Percentiles rank a stretch among this genome's conserved stretches.
Conservation (phyloP, 2,329 filamentous ascomycete species). For the Monosporascus ibericus region DNA sequence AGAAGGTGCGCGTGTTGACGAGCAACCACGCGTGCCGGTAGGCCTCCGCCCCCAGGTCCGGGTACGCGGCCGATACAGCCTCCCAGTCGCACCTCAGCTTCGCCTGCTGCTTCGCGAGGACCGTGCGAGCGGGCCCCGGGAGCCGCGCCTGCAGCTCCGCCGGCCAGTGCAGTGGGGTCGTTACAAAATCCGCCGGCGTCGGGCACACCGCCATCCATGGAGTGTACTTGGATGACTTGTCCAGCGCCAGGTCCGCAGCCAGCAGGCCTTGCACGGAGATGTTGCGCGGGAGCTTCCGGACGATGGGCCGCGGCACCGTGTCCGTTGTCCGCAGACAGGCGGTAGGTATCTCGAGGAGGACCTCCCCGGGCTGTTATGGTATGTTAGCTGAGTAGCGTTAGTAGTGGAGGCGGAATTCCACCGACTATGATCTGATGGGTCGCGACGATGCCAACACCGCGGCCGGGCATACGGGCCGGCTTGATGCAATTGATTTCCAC, state of each 20-base stretch:
- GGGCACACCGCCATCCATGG: conserved; percentile 67
- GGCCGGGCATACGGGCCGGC: conserved; percentile 60
- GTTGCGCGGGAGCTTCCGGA: conserved; percentile 42
- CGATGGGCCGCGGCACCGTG: conserved; percentile 49
- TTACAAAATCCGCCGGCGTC: conserved; percentile 48
- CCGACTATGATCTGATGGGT: conserved; percentile 58
- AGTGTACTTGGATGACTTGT: conserved; percentile 39
- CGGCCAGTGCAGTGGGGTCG: conserved; percentile 48
- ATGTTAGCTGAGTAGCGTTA: neutral
- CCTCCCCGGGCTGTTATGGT: conserved; percentile 44
- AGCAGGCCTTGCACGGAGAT: conserved; percentile 65
- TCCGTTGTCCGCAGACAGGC: conserved; percentile 58
- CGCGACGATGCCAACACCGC: conserved; percentile 74
- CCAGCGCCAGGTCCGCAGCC: conserved; percentile 59
- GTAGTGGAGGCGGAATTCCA: conserved; percentile 3
- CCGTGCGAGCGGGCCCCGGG: conserved; percentile 33
- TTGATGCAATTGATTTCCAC: conserved; percentile 62
- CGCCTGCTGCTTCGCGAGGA: conserved; percentile 48
- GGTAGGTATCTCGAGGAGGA: conserved; percentile 60
- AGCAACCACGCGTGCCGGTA: conserved; percentile 54
- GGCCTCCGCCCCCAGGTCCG: conserved; percentile 20
- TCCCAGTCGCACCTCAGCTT: conserved; percentile 47
- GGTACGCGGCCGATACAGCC: conserved; percentile 34
- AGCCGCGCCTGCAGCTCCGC: conserved; percentile 38
- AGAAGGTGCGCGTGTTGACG: conserved; percentile 58